Evolutionary conservation across 1,284 basidiomycete genomes (phyloP), one percentile per base, ranked within the genome.

Genomic region (Pseudozyma sp.): DNA sequence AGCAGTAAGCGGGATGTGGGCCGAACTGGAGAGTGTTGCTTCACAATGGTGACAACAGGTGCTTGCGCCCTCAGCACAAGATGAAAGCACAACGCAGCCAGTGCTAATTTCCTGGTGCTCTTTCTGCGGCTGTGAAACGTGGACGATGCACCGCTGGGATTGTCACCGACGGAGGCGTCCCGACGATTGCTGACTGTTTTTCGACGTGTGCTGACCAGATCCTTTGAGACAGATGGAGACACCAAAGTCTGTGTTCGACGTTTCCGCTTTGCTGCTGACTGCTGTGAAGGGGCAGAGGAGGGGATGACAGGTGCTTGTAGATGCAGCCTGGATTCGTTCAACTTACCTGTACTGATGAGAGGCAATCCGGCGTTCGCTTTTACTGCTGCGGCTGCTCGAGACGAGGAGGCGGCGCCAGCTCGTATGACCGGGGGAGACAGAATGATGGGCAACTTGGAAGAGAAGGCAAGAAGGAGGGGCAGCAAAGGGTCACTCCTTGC

Each of bases 381-480:
- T 49, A 52, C 39, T 51, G 60, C 44, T 62, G 55, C 31, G 54
- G 59, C 66, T 55, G 56, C 67, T 68, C 67, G 51, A 17, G 56
- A 68, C 42, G 67, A 68, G 60, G 53, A 55, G 50, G 60, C 60
- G 13, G 56, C 48, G 67, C 60, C 52, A 52, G 60, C 60, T 56
- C 56, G 34, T 43, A 68, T 30, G 8, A 48, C 33, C 11, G 53
- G 45, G 49, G 54, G 56, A 45, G 60, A 52, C 67, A 60, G 60
- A 54, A 68, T 68, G 60, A 51, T 68, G 60, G 56, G 60, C 67
- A 45, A 63, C 11, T 37, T 16, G 17, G 40, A 56, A 45, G 17
- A 8, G 19, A 8, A 44, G 19, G 7, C 17, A 44, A 24, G 14
- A 19, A 13, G 2, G 10, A 7, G 16, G 9, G 16, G 40, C 7